Evolutionary conservation across 495 filamentous ascomycete species (phyloP), one percentile per base, ranked within the genome.

Genomic region (Letharia lupina): DNA sequence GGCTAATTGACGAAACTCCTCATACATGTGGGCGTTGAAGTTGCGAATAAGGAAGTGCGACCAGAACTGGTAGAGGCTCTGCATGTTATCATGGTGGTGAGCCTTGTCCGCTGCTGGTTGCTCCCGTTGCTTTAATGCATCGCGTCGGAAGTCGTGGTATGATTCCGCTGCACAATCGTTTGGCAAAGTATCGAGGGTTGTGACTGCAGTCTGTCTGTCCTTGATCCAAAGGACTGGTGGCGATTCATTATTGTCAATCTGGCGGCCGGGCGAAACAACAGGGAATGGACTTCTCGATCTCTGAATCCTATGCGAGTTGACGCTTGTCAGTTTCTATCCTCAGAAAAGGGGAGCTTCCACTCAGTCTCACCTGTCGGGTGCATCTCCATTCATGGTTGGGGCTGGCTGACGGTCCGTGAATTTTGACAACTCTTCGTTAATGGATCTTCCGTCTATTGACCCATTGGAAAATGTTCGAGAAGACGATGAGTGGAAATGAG

Each of bases 1-100:
- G 64, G 91, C 90, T 71, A 83, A 79, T 68, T 78, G 76, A 67
- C 85, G 81, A 77, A 95, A 94, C 75, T 95, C 89, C 72, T 83
- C 76, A 79, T 95, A 96, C 83, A 96, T 88, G 66, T 78, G 80
- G 63, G 78, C 76, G 74, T 94, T 89, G 82, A 94, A 94, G 73
- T 87, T 86, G 68, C 83, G 79, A 65, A 86, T 79, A 50, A 94
- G 82, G 73, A 89, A 89, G 71, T 87, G 82, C n/a, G 86, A 86
- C 90, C 90, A 93, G 77, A 89, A 89, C 64, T 86, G 79, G 75
- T 91, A 92, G 18, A 91, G 81, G 64, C 84, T 80, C 65, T 83
- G 80, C 80, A 89, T 88, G 72, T 89, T 80, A 67, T 76, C 67
- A 71, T 79, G 76, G 68, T 78, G 28, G 52, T 56, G 52, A 35